Base-by-base conservation (phyloP, 768 basidiomycete genomes). In the Lactifluus volemus region DNA sequence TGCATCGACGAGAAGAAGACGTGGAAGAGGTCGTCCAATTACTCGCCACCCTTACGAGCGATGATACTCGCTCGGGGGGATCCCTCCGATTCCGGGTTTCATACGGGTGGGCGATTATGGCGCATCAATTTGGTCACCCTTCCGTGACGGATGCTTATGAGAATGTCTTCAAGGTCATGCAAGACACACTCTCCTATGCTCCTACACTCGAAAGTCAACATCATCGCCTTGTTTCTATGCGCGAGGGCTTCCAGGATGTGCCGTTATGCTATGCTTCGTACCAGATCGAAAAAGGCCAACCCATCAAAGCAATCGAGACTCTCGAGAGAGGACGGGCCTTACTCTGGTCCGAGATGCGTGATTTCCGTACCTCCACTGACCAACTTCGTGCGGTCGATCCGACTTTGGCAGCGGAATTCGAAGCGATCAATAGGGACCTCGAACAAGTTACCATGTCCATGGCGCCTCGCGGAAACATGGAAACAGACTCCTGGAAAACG, bases 281-380 rank as follows among this genome's bases (percentile, higher is more conserved):
- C 25, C 47, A 29, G 8, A 29, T 56, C 41, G 10, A 48, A 7
- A 25, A 8, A 1, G 36, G 47, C 25, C 45, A 48, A 39, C 14
- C 15, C 9, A 45, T 32, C 14, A 15, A 10, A 12, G 61, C 61
- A 2, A 38, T 63, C 25, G 62, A 64, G 7, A 30, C 36, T 45
- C 41, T 64, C 19, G 63, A 64, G 21, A 34, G 56, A 21, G 63
- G 63, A 5, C 17, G 63, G 6, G n/a, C 61, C 34, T 21, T 64
- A 15, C 51, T 64, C 4, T 64, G 63, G 63, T 53, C 51, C 0
- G 44, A 63, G 47, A 39, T 64, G 32, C 61, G 47, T 25, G 49
- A 51, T 5, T 39, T 64, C 19, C 63, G 63, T 5, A 48, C 61
- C 5, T 53, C 63, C 2, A 15, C 51, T 8, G 63, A 64, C 12